phyloP scores from a whole-genome alignment of 441 rosid genomes.

The Populus hybrid region DNA sequence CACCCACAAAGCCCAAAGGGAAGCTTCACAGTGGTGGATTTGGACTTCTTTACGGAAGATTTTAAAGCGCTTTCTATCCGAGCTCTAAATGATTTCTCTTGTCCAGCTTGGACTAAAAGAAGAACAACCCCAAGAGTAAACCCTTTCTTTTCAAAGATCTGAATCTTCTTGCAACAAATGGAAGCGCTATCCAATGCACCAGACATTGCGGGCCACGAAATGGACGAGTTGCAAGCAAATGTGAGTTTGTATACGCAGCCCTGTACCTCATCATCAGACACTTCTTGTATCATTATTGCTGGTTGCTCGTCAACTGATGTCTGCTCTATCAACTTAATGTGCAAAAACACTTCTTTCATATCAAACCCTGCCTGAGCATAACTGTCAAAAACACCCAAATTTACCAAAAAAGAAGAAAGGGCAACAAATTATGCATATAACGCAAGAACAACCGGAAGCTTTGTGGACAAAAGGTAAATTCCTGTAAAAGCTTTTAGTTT shows the following conservation, averaged over 20 bases:
- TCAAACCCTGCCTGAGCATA: constrained; percentile 88
- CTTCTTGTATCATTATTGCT: constrained; percentile 68
- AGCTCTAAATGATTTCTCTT: constrained; percentile 49
- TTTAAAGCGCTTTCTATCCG: constrained; percentile 24
- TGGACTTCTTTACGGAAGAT: constrained; percentile 62
- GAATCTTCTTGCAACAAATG: constrained; percentile 74
- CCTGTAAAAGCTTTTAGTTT: neutral
- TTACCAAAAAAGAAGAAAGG: neutral
- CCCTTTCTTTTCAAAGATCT: constrained; percentile 91
- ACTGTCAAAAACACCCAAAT: constrained; percentile 34
- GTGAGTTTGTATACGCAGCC: constrained; percentile 66
- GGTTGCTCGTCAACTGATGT: constrained; percentile 74
- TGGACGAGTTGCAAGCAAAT: constrained; percentile 68
- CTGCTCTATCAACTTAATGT: constrained; percentile 88
- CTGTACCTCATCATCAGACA: constrained; percentile 48
- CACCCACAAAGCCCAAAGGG: constrained; percentile 94
- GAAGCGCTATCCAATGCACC: constrained; percentile 69
- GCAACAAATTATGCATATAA: neutral
- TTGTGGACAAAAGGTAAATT: neutral
- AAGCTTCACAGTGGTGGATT: constrained; percentile 61
- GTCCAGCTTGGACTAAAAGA: constrained; percentile 62
- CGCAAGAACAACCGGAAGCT: neutral
- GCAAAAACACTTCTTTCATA: constrained; percentile 90
- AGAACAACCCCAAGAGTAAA: constrained; percentile 73
- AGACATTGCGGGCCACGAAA: constrained; percentile 81